Evolutionary conservation across 2,329 filamentous ascomycete species (phyloP).

Genomic region (Arthrobotrys pseudoclavata): DNA sequence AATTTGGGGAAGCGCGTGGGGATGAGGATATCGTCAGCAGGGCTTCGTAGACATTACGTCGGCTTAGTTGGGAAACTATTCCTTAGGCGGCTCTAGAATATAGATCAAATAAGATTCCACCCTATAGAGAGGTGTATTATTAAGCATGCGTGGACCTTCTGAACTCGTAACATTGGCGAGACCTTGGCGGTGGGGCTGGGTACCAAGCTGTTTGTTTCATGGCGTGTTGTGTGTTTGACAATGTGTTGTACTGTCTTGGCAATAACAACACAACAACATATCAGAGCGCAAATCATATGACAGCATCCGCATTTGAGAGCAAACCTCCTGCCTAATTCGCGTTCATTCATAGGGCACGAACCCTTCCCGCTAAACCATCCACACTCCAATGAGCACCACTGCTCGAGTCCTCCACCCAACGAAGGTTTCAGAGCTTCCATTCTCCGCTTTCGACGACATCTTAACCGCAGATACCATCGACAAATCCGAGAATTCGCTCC

Average conservation of each 20-base stretch:
- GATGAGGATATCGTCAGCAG: conserved; percentile 33
- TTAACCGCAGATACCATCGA: conserved; percentile 23
- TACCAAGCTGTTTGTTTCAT: no score
- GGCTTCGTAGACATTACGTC: conserved; percentile 40
- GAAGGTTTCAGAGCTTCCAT: conserved; percentile 9
- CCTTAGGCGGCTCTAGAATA: neutral
- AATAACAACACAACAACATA: conserved; percentile 4
- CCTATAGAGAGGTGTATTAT: conserved; percentile 4
- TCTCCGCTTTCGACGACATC: conserved; percentile 25
- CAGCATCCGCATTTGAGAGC: neutral
- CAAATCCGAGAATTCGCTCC: conserved; percentile 19
- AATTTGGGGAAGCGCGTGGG: conserved; percentile 12
- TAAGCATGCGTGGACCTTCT: conserved; percentile 12
- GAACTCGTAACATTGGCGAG: conserved; percentile 22
- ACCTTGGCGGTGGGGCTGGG: conserved; percentile 5
- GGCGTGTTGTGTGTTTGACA: neutral
- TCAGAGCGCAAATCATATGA: neutral
- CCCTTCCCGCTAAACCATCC: conserved; percentile 17
- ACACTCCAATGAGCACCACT: conserved; percentile 11
- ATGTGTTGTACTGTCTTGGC: neutral
- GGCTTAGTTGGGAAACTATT: neutral
- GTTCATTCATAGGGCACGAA: conserved; percentile 20
- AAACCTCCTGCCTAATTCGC: neutral
- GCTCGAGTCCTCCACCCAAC: neutral
- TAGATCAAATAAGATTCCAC: neutral